Evolutionary conservation across 768 basidiomycete species (phyloP), one percentile per base, ranked within the genome.

Genomic region (Hemileccinum rubropunctum): DNA sequence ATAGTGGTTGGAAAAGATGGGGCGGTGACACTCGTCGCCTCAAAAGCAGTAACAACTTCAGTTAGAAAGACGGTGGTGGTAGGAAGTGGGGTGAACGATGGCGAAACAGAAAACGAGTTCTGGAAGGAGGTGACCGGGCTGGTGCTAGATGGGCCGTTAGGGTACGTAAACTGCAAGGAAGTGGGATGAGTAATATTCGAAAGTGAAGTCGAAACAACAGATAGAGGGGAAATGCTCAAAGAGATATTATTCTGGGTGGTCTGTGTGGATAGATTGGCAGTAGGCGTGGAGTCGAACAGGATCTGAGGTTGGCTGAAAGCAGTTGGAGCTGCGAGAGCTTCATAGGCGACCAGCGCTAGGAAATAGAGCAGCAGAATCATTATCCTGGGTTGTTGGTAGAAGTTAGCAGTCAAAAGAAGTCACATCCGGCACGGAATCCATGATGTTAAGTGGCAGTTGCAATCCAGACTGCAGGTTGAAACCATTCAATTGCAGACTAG

Each of bases 321-420:
- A 13, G 51, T 37, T 26, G 60, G 63, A 5, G 54, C 52, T 32
- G 55, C 50, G 27, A 50, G 18, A 1, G 39, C 40, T 10, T 26
- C 42, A 21, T 10, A 30, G 32, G 52, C 56, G 50, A 48, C 56
- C 54, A 60, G 60, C 58, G 54, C 63, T 26, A 58, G 36, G 11
- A 48, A 15, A 44, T 17, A 49, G 20, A 55, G 10, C n/a, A 28
- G 12, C 4, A 34, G 6, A 37, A 36, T 6, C 60, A 62, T 64
- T 28, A 18, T 42, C 21, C 21, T 36, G 21, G 11, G 26, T 17
- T 18, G 37, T 38, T 34, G 17, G 13, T 40, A 21, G 34, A 42
- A 21, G 27, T 39, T 5, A 35, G 34, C 17, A 13, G 15, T 18
- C n/a, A 12, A 37, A 40, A n/a, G 32, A 3, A 32, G 8, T 47